Conservation (phyloP, 352 stramenopile species). For the Phytophthora brassicae region DNA sequence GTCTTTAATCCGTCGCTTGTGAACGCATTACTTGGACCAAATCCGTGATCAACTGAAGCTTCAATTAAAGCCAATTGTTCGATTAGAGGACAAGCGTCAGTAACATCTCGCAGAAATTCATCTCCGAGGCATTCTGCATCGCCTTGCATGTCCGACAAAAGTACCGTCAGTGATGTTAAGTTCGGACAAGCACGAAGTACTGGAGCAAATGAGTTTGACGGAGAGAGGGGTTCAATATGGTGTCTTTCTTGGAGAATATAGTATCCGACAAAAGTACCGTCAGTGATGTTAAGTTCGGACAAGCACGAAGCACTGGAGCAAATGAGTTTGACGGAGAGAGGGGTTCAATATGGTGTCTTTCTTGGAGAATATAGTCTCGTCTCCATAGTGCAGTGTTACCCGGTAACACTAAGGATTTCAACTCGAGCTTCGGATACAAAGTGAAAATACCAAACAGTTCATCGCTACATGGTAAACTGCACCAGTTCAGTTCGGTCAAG, state of each 20-base stretch:
- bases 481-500: constrained; percentile 32
- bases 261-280: constrained; percentile 32
- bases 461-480: constrained; percentile 37
- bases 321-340: constrained; percentile 26
- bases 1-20: constrained; percentile 15
- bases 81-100: constrained; percentile 15
- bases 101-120: constrained; percentile 25
- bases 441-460: constrained; percentile 36
- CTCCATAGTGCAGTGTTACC: constrained; percentile 40
- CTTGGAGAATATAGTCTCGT: constrained; percentile 32
- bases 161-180: constrained; percentile 20
- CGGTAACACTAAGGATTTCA: constrained; percentile 25
- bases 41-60: constrained; percentile 24
- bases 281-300: constrained; percentile 23
- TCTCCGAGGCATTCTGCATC: constrained; percentile 25
- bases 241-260: constrained; percentile 30
- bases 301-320: constrained; percentile 23
- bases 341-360: constrained; percentile 23
- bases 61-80: constrained; percentile 24
- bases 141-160: constrained; percentile 34
- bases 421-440: constrained; percentile 17
- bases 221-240: constrained; percentile 21
- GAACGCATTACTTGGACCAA: constrained; percentile 34
- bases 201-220: constrained; percentile 19
- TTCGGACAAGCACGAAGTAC: constrained; percentile 29